Conservation (phyloP, 108 stramenopile species). For the Cyclotella kingstonii region DNA sequence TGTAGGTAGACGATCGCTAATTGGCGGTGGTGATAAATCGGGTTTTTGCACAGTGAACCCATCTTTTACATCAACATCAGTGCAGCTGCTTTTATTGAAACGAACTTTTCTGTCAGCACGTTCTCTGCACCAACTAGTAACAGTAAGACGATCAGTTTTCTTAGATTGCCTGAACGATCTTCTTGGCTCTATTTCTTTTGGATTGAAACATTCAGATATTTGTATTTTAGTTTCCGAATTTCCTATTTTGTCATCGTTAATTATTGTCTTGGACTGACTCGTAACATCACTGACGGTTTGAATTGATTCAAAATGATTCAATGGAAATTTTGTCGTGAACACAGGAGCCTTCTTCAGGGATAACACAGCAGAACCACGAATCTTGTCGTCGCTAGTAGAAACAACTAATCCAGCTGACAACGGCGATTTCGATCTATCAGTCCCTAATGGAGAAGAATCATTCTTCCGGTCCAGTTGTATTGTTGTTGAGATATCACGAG, state of each 20-base stretch:
- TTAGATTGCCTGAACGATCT: conserved; percentile 13
- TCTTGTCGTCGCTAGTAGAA: neutral
- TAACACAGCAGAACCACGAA: conserved; percentile 9
- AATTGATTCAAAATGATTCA: neutral
- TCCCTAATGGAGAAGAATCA: conserved; percentile 4
- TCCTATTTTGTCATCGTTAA: neutral
- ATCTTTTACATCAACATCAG: neutral
- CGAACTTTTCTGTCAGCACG: neutral
- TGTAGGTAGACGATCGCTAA: no score
- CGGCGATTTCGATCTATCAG: neutral
- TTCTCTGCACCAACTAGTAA: neutral
- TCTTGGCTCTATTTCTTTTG: neutral
- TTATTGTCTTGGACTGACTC: neutral
- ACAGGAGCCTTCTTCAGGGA: conserved; percentile 6
- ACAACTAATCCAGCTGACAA: neutral
- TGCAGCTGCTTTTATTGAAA: neutral
- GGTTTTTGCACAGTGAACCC: neutral
- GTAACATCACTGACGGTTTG: neutral
- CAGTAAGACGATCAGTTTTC: conserved; percentile 13
- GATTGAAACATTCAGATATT: neutral
- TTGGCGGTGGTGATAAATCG: neutral
- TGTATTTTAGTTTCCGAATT: neutral
- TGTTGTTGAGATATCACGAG: neutral
- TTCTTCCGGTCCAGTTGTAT: neutral
- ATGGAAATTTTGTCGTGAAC: neutral